Base-by-base conservation (phyloP, 805 yeast species). In the Starmerella cellae region DNA sequence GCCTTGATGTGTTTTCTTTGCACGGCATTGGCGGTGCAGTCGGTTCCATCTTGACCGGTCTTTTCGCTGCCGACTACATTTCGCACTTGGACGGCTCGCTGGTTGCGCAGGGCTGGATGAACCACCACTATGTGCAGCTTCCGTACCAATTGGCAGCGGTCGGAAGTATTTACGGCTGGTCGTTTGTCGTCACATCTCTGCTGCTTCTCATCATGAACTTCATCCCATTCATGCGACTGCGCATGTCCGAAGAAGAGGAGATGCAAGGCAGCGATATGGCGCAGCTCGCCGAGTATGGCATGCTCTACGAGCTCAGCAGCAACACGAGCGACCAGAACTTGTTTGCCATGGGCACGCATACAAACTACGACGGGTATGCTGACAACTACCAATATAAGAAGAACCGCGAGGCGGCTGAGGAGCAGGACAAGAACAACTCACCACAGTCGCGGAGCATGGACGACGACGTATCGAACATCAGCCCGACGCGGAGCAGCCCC, bases 141-240 rank as follows among this genome's bases (percentile, higher is more conserved):
- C 95, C 96, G 48, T 84, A 79, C 68, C 96, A 88, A 69, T 69
- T 88, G 54, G 96, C 96, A 32, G 95, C 83, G 38, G 69, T 78
- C 52, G 66, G 71, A 47, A 70, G 94, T 18, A 75, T 78, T 48
- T 75, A 77, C 46, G 73, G 73, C 26, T 88, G 94, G 94, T 70
- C 94, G 4, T 82, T 82, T 58, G 70, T 63, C 14, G 74, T 85
- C 42, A 83, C 96, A 26, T 70, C 80, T 3, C 67, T 82, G 45
- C 68, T 88, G 41, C 67, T 87, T 51, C 61, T 79, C 32, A 61
- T 64, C 43, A 74, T 82, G 82, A 82, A 88, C 73, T 68, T 66
- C 55, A 72, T 87, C 52, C 97, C 96, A 52, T 75, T 73, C 71
- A 69, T 87, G 60, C 77, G 79, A 64, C 63, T 88, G 56, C 77